Conservation (phyloP, 345 rosid genomes). For the Dovyalis caffra region DNA sequence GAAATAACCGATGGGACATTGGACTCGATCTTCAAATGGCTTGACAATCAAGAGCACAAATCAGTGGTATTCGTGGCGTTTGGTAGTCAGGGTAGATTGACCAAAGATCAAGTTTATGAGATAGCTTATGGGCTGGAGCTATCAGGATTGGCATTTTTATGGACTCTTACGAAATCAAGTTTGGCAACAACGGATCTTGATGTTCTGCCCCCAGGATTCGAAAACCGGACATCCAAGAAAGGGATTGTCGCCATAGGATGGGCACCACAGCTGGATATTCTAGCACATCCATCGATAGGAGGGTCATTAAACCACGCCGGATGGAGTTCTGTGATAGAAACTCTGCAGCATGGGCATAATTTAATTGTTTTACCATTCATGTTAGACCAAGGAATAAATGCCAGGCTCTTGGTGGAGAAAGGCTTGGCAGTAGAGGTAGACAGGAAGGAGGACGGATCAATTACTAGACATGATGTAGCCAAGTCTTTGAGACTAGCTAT, state of each 20-base stretch:
- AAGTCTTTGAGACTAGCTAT: slow-evolving; percentile 18
- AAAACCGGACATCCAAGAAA: neutral
- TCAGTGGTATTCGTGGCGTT: slow-evolving; percentile 39
- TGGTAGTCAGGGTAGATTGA: slow-evolving; percentile 38
- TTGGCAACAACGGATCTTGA: slow-evolving; percentile 10
- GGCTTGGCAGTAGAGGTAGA: slow-evolving; percentile 25
- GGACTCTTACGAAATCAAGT: slow-evolving; percentile 26
- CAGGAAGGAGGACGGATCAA: slow-evolving; percentile 25
- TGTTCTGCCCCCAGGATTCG: slow-evolving; percentile 8
- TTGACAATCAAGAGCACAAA: slow-evolving; percentile 27
- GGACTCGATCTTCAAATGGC: neutral
- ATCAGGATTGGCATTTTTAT: slow-evolving; percentile 24
- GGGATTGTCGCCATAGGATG: slow-evolving; percentile 14
- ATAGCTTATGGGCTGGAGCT: slow-evolving; percentile 33
- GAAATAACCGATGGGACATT: slow-evolving; percentile 1
- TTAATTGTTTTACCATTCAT: slow-evolving; percentile 17
- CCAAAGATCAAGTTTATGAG: slow-evolving; percentile 27
- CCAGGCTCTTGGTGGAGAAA: slow-evolving; percentile 23
- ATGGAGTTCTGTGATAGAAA: slow-evolving; percentile 27
- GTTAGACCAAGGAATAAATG: slow-evolving; percentile 21
- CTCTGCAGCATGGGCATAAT: slow-evolving; percentile 20
- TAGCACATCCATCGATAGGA: slow-evolving; percentile 12
- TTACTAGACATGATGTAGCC: slow-evolving; percentile 13
- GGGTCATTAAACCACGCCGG: slow-evolving; percentile 25
- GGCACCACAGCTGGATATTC: slow-evolving; percentile 21